phyloP scores from a whole-genome alignment of 257 asterid species.

The Fraxinus quadrangulata region DNA sequence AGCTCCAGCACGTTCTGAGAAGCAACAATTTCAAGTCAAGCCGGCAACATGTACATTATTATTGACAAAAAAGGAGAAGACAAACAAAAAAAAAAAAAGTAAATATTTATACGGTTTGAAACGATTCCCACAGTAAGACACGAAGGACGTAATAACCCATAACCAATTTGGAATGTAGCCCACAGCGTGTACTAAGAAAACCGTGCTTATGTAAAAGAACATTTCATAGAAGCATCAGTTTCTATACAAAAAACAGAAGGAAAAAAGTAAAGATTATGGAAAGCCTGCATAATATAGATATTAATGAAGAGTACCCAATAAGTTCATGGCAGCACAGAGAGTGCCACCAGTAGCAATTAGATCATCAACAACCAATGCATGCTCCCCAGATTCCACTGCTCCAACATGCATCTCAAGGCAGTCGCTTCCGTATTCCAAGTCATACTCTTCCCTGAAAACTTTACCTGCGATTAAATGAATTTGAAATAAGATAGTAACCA shows the following conservation, averaged over 20 bases:
- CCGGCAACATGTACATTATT: not conserved
- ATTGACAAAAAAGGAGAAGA: not conserved
- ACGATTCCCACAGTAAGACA: not conserved
- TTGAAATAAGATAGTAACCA: not conserved
- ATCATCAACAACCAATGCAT: conserved; percentile 79
- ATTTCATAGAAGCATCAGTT: not conserved
- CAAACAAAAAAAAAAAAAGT: not conserved
- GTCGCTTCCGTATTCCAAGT: conserved; percentile 88
- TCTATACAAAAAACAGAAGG: not conserved
- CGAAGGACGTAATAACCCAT: not conserved
- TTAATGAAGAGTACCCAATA: conserved; percentile 52
- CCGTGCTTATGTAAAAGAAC: not conserved
- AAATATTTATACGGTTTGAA: not conserved
- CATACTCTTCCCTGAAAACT: conserved; percentile 73
- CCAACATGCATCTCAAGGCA: conserved; percentile 87
- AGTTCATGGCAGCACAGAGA: conserved; percentile 74
- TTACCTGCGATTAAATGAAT: conserved; percentile 46
- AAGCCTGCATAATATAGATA: conserved; percentile 5
- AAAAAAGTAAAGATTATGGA: not conserved
- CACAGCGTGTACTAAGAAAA: too few species aligned
- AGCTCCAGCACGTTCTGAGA: conserved; percentile 71
- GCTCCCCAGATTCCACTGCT: conserved; percentile 70
- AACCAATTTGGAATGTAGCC: too few species aligned
- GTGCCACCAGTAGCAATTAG: conserved; percentile 91
- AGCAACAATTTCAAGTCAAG: conserved; percentile 27